These are phyloP conservation scores for Hsuehochloa calcarea DNA, from an alignment of 176 grass and related monocot species.

Conservation along the genomic window DNA sequence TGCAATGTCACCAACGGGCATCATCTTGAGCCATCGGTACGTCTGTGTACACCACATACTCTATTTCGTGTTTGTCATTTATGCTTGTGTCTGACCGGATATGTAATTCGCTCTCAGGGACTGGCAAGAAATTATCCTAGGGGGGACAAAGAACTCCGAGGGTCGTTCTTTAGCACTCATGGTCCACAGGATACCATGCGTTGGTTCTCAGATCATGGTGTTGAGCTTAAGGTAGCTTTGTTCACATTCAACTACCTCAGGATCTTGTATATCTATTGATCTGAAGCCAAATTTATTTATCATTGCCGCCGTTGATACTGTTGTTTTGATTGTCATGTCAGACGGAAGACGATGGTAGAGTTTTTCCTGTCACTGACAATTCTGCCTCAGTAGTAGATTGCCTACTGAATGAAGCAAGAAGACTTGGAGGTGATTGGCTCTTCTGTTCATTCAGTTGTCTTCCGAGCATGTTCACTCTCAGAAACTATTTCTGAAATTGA, in stretches of 20 bases:
- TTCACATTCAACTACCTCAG: not conserved
- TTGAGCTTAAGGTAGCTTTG: conserved; percentile 78
- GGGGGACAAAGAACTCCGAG: conserved; percentile 73
- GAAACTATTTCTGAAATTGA: conserved; percentile 36
- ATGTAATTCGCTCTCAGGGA: conserved; percentile 24
- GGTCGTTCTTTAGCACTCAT: conserved; percentile 74
- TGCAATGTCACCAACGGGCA: conserved; percentile 96
- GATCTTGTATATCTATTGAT: conserved; percentile 4
- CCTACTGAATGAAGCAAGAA: conserved; percentile 78
- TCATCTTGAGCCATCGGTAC: conserved; percentile 62
- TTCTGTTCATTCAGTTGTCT: not conserved
- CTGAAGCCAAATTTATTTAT: not conserved
- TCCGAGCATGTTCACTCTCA: not conserved
- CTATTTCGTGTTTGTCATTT: not conserved
- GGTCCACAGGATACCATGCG: conserved; percentile 81
- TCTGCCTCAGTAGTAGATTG: conserved; percentile 84
- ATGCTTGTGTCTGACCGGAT: not conserved
- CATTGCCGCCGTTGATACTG: not conserved
- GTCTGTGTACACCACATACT: not conserved
- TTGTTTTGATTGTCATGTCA: conserved; percentile 17
- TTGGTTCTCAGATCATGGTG: conserved; percentile 79
- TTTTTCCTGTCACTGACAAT: conserved; percentile 79
- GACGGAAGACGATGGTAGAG: conserved; percentile 90
- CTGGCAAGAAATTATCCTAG: conserved; percentile 80
- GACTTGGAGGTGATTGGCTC: conserved; percentile 53